phyloP scores from a whole-genome alignment of 1,284 basidiomycete genomes.

The Ceratobasidium sp. region DNA sequence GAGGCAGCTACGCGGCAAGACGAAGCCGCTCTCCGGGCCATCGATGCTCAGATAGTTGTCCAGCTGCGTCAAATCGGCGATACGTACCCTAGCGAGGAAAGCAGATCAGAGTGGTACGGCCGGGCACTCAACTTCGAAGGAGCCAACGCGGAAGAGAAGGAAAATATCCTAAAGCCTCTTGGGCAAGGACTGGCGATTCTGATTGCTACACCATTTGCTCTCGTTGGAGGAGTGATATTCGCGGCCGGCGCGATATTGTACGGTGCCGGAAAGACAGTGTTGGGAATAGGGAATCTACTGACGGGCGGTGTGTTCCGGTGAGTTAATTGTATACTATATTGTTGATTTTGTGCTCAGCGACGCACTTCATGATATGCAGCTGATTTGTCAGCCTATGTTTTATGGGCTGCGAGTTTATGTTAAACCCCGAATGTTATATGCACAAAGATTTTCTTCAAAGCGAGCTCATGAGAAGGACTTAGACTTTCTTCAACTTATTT shows the following conservation, averaged over 20 bases:
- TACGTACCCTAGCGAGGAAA: constrained; percentile 4
- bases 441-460: too few relatives aligned
- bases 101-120: neutral
- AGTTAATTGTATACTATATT: neutral
- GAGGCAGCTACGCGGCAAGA: neutral
- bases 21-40: neutral
- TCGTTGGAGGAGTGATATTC: constrained; percentile 21
- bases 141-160: neutral
- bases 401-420: too few relatives aligned
- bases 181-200: constrained; percentile 7
- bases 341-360: too few relatives aligned
- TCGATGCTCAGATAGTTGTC: constrained; percentile 1
- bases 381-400: too few relatives aligned
- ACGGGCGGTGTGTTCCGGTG: constrained; percentile 5
- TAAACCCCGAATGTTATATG: too few relatives aligned
- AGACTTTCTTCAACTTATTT: too few relatives aligned
- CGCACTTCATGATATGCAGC: too few relatives aligned
- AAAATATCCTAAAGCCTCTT: constrained; percentile 6
- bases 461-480: too few relatives aligned
- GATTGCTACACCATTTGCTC: constrained; percentile 13
- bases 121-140: neutral
- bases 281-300: neutral
- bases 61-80: constrained; percentile 12
- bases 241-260: constrained; percentile 14
- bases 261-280: constrained; percentile 11